Percentiles rank a stretch among this genome's conserved stretches.
These are phyloP conservation scores for Diversispora eburnea DNA, from an alignment of 192 early-diverging fungal genomes.

Conservation along the genomic window DNA sequence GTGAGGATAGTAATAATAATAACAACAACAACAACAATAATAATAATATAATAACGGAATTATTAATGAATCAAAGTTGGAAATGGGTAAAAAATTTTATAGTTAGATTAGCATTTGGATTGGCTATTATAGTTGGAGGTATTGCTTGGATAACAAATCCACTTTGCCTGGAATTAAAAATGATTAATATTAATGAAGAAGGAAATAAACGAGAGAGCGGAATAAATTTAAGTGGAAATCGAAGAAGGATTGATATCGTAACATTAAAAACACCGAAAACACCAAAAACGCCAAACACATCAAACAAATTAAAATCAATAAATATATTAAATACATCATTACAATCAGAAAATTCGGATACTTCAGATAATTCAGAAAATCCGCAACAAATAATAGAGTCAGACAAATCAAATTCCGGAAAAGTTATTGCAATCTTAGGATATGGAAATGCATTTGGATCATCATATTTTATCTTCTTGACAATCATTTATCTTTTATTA, in stretches of 20 bases:
- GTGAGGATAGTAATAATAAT: too few species aligned
- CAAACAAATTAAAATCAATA: too few species aligned
- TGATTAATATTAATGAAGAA: slow-evolving; percentile 30
- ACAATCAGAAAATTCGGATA: slow-evolving; percentile 1
- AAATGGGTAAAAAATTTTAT: slow-evolving; percentile 43
- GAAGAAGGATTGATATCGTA: too few species aligned
- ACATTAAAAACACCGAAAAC: too few species aligned
- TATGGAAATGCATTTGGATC: slow-evolving; percentile 66
- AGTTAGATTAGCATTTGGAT: slow-evolving; percentile 53
- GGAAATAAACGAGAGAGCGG: neutral
- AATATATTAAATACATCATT: neutral
- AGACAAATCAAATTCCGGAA: slow-evolving; percentile 26
- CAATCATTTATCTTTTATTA: slow-evolving; percentile 60
- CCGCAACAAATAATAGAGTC: neutral
- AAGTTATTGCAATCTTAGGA: slow-evolving; percentile 49
- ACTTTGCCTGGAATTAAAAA: slow-evolving; percentile 49
- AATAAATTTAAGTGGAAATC: neutral
- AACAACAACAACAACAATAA: too few species aligned
- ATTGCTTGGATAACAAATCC: slow-evolving; percentile 53
- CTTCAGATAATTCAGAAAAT: neutral
- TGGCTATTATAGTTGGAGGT: slow-evolving; percentile 50
- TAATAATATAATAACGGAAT: neutral
- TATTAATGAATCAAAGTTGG: neutral
- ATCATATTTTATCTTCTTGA: slow-evolving; percentile 60
- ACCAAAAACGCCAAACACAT: neutral